Evolutionary conservation across 2,329 filamentous ascomycete species (phyloP).

Genomic region (Aspergillus sojae): DNA sequence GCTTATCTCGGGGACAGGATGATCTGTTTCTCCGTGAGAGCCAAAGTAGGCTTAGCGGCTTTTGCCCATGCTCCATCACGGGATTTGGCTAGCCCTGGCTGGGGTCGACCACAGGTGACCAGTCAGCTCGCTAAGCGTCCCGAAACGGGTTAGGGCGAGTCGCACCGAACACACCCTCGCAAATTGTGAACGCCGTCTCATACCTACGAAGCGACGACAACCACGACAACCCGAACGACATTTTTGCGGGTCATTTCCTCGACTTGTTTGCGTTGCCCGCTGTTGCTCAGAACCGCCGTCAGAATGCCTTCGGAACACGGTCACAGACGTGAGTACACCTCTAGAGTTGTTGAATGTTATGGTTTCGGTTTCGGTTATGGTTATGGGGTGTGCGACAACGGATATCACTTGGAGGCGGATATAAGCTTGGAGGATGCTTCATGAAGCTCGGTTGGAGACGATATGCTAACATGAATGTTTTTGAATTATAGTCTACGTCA

Average conservation of each 20-base stretch:
- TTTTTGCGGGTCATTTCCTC: slow-evolving; percentile 44
- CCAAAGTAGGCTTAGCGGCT: slow-evolving; percentile 22
- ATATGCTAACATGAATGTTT: slow-evolving; percentile 36
- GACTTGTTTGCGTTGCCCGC: slow-evolving; percentile 46
- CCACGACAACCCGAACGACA: slow-evolving; percentile 46
- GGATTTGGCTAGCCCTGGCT: slow-evolving; percentile 38
- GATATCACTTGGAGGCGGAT: slow-evolving; percentile 15
- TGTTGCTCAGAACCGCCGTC: slow-evolving; percentile 53
- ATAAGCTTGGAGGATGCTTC: slow-evolving; percentile 10
- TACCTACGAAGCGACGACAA: slow-evolving; percentile 45
- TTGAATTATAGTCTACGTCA: slow-evolving; percentile 73
- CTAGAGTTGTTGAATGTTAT: slow-evolving; percentile 21
- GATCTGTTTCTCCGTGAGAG: slow-evolving; percentile 11
- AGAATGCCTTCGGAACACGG: slow-evolving; percentile 87
- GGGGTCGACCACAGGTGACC: slow-evolving; percentile 14
- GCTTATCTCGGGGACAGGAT: slow-evolving; percentile 19
- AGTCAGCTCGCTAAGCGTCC: slow-evolving; percentile 38
- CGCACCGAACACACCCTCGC: slow-evolving; percentile 39
- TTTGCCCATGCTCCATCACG: slow-evolving; percentile 27
- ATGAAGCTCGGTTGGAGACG: slow-evolving; percentile 6
- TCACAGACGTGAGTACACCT: slow-evolving; percentile 76
- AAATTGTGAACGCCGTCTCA: slow-evolving; percentile 39
- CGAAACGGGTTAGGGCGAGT: slow-evolving; percentile 38
- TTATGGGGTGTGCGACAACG: slow-evolving; percentile 9
- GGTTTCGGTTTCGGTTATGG: background rate